Conservation (phyloP, 2,329 filamentous ascomycete species). For the Alternaria ventricosa region DNA sequence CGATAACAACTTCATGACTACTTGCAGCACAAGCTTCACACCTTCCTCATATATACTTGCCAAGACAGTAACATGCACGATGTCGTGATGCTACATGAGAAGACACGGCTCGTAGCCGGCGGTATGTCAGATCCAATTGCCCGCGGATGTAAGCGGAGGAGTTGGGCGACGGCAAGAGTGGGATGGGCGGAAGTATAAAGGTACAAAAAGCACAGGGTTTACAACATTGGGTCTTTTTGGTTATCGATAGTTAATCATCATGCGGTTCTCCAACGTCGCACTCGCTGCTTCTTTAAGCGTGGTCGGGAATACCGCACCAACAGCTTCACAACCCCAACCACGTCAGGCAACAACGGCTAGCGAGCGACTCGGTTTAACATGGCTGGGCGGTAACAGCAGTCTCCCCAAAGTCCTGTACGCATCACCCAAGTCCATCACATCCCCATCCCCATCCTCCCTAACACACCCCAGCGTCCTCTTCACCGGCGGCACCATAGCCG, state of each 20-base stretch:
- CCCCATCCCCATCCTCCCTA: too few species aligned
- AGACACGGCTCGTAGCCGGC: background rate
- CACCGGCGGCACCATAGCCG: constrained; percentile 37
- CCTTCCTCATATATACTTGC: background rate
- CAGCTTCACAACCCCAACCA: background rate
- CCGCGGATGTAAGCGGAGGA: background rate
- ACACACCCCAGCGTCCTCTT: constrained; percentile 24
- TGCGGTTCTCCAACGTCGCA: background rate
- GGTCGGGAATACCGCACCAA: background rate
- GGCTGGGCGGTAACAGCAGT: constrained; percentile 29
- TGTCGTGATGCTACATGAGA: background rate
- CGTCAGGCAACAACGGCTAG: constrained; percentile 25
- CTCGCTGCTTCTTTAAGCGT: background rate
- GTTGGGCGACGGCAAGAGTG: background rate
- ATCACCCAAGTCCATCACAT: background rate
- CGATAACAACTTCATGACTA: background rate
- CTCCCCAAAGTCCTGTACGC: constrained; percentile 34
- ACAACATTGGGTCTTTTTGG: background rate
- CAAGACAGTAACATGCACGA: background rate
- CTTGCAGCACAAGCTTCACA: background rate
- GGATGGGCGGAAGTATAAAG: background rate
- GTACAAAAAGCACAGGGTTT: background rate
- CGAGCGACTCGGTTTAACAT: constrained; percentile 28
- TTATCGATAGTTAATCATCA: background rate
- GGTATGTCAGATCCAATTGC: background rate